These are phyloP conservation scores for Xylaria venustula DNA, from an alignment of 495 filamentous ascomycete species.

Conservation along the genomic window DNA sequence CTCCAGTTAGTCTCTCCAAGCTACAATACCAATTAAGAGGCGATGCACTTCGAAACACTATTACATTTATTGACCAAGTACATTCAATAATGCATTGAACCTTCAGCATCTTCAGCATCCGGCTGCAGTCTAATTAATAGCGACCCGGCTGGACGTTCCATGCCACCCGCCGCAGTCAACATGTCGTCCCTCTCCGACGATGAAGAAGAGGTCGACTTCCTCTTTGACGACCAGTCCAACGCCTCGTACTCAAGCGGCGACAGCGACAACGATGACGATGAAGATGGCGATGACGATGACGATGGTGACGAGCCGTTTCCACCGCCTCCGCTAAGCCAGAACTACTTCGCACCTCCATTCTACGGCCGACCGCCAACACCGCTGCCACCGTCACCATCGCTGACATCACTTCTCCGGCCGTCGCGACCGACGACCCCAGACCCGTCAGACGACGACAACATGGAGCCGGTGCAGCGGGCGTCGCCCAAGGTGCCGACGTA, in stretches of 20 bases:
- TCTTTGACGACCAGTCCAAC: too few relatives aligned
- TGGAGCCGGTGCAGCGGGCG: slow-evolving; percentile 78
- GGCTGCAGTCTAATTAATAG: not conserved
- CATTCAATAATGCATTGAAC: not conserved
- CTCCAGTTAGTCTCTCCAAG: too few relatives aligned
- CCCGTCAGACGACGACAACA: slow-evolving; percentile 82
- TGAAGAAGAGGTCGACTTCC: too few relatives aligned
- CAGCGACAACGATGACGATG: too few relatives aligned
- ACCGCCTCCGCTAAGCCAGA: slow-evolving; percentile 42
- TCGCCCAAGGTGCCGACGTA: slow-evolving; percentile 94
- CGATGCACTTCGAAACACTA: too few relatives aligned
- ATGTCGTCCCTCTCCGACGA: slow-evolving; percentile 53
- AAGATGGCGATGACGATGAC: too few relatives aligned
- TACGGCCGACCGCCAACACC: slow-evolving; percentile 87
- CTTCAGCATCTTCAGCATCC: not conserved
- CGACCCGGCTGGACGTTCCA: too few relatives aligned
- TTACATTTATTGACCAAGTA: too few relatives aligned
- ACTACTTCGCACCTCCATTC: slow-evolving; percentile 80
- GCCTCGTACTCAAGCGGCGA: too few relatives aligned
- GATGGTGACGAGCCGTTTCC: slow-evolving; percentile 25
- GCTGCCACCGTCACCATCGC: slow-evolving; percentile 85
- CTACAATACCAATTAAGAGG: too few relatives aligned
- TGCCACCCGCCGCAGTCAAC: not conserved
- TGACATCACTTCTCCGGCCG: slow-evolving; percentile 93
- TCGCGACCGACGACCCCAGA: slow-evolving; percentile 90